Base-by-base conservation (phyloP, 2,329 filamentous ascomycete species). In the Penicillium occitanis region DNA sequence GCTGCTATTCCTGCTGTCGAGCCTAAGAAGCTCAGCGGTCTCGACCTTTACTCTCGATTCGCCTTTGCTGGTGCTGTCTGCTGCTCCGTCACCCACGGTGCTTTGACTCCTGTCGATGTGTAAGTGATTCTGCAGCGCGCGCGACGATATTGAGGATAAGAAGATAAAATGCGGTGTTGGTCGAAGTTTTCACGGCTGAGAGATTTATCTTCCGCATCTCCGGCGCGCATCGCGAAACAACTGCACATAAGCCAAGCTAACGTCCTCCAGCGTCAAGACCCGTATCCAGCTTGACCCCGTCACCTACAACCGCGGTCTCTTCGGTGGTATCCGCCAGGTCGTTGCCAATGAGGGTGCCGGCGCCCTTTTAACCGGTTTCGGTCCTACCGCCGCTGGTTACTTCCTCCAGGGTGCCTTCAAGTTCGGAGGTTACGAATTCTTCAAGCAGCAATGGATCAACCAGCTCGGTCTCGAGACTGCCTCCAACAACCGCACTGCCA, bases 41-140 rank as follows among this genome's bases (percentile, higher is more conserved):
- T 93, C 72, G 84, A 80, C 68, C 91, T 99, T 75, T 98, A 98
- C 90, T 91, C 92, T 76, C 89, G 92, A 83, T 97, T 97, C 85
- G 94, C 95, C 83, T 91, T 99, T 76, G 93, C 95, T 76, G 95
- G 95, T 84, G 95, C 95, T 75, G 85, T 98, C 86, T 97, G 95
- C 90, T 99, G 95, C 84, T 95, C 93, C 75, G 85, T 98, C 84
- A 99, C 95, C 79, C 95, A 99, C 88, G 95, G 94, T 82, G 91
- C 87, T 78, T 89, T 98, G 76, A 99, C 95, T 74, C 95, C 95
- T 78, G 93, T 99, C 82, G 95, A 99, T 91, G 95, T 99, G 94
- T 98, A 95, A 83, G 94, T 53, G 11, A 8, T 13, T 35, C 30
- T 50, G 11, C 14, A 25, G 51, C 25, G 46, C 13, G 48, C 30